Evolutionary conservation across 441 rosid genomes (phyloP), one percentile per base, ranked within the genome.

Genomic region (Brassica hybrid): DNA sequence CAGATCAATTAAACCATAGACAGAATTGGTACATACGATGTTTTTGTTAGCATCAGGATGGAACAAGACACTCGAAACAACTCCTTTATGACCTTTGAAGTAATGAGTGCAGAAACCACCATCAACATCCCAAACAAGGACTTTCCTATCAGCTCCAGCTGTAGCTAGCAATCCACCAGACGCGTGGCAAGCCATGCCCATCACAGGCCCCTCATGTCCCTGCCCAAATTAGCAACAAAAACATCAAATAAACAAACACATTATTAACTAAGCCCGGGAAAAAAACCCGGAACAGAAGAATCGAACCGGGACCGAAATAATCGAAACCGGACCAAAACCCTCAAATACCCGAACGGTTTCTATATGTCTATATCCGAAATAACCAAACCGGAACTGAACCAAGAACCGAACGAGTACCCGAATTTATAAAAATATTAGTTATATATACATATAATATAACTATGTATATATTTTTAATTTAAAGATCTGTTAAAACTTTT

Each of bases 101-200:
- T 76, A 85, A 82, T 95, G 98, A 78, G 99, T 93, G 77, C 97
- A 91, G 56, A 48, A 48, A 5, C 56, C 56, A n/a, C 56, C 99
- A 80, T 91, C 97, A 23, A 95, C 94, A 87, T 95, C 98, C 98
- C 98, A 95, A 61, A 95, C 91, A 73, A 88, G 91, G 6, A 95
- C 99, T 86, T 95, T 95, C 80, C 97, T 91, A 84, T 95, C 98
- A 74, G 98, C 91, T 87, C 99, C 99, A 14, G 94, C 94, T 58
- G 99, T 95, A 25, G 98, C 98, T 76, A 95, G 86, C 86, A 93
- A 81, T 13, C 98, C 97, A 64, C 97, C 96, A 12, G 99, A 95
- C 1, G 86, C 93, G 83, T 95, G 97, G 85, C 94, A 90, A 32
- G 92, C 86, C 98, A 95, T 95, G 18, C 87, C 88, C 94, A 88